Conservation (phyloP, 345 rosid species). For the Brassica napus region Da-Ae NC_063443.1:17067501-17068000, state of each 20-base stretch:
- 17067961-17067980: slow-evolving; percentile 53
- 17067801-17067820: not conserved
- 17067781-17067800: not conserved
- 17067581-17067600: slow-evolving; percentile 54
- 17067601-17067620: slow-evolving; percentile 66
- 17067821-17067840: not conserved
- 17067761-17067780: not conserved
- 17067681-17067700: slow-evolving; percentile 19
- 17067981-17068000: slow-evolving; percentile 77
- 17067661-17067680: slow-evolving; percentile 53
- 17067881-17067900: slow-evolving; percentile 59
- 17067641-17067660: slow-evolving; percentile 72
- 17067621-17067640: slow-evolving; percentile 73
- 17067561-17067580: slow-evolving; percentile 64
- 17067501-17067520: slow-evolving; percentile 54
- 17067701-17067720: not conserved
- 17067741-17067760: not conserved
- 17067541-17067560: slow-evolving; percentile 64
- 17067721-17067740: not conserved
- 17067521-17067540: slow-evolving; percentile 53
- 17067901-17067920: slow-evolving; percentile 53
- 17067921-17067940: slow-evolving; percentile 62
- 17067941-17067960: slow-evolving; percentile 57
- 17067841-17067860: not conserved
- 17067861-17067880: not conserved